These are phyloP conservation scores for Kalaharituber pfeilii DNA, from an alignment of 2,329 filamentous ascomycete species.

Conservation along the genomic window DNA sequence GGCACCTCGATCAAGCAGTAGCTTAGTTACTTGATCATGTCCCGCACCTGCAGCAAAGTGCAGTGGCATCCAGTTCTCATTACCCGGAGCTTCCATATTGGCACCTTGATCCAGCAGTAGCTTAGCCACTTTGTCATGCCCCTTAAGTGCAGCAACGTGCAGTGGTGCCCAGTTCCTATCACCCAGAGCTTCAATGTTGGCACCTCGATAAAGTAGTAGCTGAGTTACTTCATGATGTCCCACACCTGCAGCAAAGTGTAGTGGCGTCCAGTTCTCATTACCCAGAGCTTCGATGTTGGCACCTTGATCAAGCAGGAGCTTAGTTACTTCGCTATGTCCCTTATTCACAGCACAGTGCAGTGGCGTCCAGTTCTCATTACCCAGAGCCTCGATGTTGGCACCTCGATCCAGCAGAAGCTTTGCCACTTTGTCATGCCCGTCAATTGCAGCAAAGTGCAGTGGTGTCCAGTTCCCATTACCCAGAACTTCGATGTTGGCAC, in stretches of 20 bases:
- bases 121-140: background rate
- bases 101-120: slow-evolving; percentile 1
- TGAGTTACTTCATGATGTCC: background rate
- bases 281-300: background rate
- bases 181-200: too few species aligned
- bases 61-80: too few species aligned
- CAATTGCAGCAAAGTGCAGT: background rate
- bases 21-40: too few species aligned
- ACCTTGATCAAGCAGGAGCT: background rate
- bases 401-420: background rate
- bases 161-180: background rate
- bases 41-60: too few species aligned
- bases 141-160: background rate
- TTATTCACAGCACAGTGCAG: background rate
- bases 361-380: background rate
- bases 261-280: background rate
- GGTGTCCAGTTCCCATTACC: background rate
- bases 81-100: background rate
- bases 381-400: too few species aligned
- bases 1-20: background rate
- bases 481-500: background rate
- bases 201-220: too few species aligned
- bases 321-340: background rate
- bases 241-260: background rate
- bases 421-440: background rate